Evolutionary conservation across 768 basidiomycete genomes (phyloP).

Genomic region (Pulveroboletus sp.): DNA sequence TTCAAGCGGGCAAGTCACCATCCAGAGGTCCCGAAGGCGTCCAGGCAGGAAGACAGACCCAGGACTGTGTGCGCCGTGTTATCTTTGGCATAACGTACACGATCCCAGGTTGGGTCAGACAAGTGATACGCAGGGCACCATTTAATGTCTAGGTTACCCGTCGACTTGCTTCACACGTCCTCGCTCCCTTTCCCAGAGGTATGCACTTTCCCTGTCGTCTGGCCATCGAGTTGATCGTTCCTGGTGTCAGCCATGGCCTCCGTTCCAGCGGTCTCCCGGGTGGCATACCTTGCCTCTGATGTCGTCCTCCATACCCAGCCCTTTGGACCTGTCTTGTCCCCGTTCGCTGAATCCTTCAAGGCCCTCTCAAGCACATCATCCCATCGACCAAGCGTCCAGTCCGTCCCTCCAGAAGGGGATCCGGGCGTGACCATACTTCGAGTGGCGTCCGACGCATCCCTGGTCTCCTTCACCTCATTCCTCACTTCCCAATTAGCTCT

Average conservation of each 20-base stretch:
- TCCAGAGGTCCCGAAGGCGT: too few relatives aligned
- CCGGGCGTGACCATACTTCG: slow-evolving; percentile 53
- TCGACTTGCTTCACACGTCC: not conserved
- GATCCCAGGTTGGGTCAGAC: too few relatives aligned
- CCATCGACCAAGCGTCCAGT: slow-evolving; percentile 41
- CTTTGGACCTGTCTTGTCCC: slow-evolving; percentile 36
- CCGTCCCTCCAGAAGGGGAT: slow-evolving; percentile 65
- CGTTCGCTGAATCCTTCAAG: slow-evolving; percentile 29
- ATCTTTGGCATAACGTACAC: too few relatives aligned
- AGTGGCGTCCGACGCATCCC: slow-evolving; percentile 34
- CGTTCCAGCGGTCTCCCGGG: slow-evolving; percentile 49
- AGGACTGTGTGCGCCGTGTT: too few relatives aligned
- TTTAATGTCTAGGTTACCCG: too few relatives aligned
- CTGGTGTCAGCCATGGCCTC: slow-evolving; percentile 22
- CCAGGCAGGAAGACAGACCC: too few relatives aligned
- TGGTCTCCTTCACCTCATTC: slow-evolving; percentile 58
- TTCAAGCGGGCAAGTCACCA: too few relatives aligned
- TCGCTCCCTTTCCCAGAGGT: slow-evolving; percentile 6
- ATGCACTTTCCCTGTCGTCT: not conserved
- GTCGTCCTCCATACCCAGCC: slow-evolving; percentile 56
- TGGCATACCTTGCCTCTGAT: slow-evolving; percentile 68
- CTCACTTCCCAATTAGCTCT: slow-evolving; percentile 50
- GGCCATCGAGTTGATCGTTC: slow-evolving; percentile 4
- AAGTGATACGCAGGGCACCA: too few relatives aligned
- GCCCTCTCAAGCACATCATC: slow-evolving; percentile 32